Base-by-base conservation (phyloP, 768 basidiomycete genomes). In the Arthromyces matolae region DNA sequence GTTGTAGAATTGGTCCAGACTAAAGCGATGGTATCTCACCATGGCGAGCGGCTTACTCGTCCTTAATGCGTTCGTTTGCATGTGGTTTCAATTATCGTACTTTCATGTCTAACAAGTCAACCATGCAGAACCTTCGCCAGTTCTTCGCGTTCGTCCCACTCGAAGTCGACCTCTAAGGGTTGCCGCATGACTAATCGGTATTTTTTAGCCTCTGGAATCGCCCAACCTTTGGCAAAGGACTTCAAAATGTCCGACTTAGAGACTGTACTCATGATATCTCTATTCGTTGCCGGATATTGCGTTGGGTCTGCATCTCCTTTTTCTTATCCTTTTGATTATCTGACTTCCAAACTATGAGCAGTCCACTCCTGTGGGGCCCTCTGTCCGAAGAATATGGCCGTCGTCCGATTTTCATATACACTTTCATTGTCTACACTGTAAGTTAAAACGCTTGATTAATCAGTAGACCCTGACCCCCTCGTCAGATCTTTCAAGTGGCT, bases 261-360 rank as follows among this genome's bases (percentile, higher is more conserved):
- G 19, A 80, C 68, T 5, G 73, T 70, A 7, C 69, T 85, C 38
- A 77, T 75, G 0, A 71, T 85, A 25, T 77, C 84, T 2, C 70
- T 86, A 3, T 86, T 84, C 60, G 75, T 86, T 12, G 72, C 71
- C 16, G 84, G 84, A n/a, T 85, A 83, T 56, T 80, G 77, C 51
- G 70, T 83, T 18, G 83, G 83, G 69, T 70, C 20, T 14, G 29
- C n/a, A n/a, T n/a, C n/a, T n/a, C n/a, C n/a, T n/a, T n/a, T n/a
- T n/a, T n/a, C n/a, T 37, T 16, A n/a, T 12, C 7, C 5, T 16
- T 24, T 32, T 14, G 19, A 14, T 18, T 16, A 18, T 29, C 10
- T 24, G 14, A 34, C n/a, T 14, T 36, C 5, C 34, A 4, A n/a
- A 23, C 39, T 25, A 18, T 22, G 13, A 5, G 8, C 22, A 70